phyloP scores from a whole-genome alignment of 305 asterid genomes.

The Plantago lanceolata region DNA sequence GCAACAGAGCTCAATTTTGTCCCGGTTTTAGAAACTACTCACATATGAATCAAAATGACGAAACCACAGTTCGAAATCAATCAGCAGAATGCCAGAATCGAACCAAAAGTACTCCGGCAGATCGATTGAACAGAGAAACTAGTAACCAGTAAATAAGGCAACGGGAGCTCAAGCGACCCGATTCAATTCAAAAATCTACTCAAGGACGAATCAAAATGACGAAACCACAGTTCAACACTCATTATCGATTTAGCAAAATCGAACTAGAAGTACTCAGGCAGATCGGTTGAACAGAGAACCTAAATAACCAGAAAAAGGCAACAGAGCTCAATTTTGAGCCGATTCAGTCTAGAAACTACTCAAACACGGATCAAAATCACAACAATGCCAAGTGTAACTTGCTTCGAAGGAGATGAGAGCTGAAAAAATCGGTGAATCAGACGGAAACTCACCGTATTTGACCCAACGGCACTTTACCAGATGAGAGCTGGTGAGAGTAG shows the following conservation, averaged over 20 bases:
- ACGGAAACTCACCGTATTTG: slow-evolving; percentile 64
- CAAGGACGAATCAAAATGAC: neutral
- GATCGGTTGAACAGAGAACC: neutral
- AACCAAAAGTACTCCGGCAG: no score
- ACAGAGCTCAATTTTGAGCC: neutral
- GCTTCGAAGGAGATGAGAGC: neutral
- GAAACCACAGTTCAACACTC: neutral
- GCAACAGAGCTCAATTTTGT: neutral
- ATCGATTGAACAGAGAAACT: no score
- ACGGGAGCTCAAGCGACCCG: no score
- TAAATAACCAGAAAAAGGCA: no score
- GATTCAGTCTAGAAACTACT: neutral
- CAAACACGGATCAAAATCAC: neutral
- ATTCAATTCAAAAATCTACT: no score
- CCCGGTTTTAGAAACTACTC: neutral
- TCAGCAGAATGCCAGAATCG: no score
- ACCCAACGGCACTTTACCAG: slow-evolving; percentile 96
- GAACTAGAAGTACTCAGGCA: neutral
- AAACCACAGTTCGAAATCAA: no score
- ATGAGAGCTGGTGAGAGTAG: slow-evolving; percentile 84
- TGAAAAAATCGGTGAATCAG: neutral
- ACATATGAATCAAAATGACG: neutral
- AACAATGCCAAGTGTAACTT: neutral
- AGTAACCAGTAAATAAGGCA: no score
- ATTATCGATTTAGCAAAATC: neutral